Evolutionary conservation across 78 protist species (phyloP).

Genomic region (Dictyostelium intermedium): DNA sequence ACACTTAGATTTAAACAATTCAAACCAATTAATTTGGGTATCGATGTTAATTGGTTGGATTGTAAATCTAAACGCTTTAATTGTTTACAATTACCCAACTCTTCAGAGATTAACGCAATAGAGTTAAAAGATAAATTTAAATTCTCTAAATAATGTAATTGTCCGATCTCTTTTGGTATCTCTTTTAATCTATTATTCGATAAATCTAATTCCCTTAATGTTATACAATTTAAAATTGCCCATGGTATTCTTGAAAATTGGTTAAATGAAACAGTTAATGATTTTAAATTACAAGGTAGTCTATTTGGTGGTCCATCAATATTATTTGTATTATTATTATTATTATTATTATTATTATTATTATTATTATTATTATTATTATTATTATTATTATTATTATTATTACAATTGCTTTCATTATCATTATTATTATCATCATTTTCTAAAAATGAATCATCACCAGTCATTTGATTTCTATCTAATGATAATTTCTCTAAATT

Average conservation of each 20-base stretch:
- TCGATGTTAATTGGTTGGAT: background rate
- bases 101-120: background rate
- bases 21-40: background rate
- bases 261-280: background rate
- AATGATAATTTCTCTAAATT: background rate
- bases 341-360: background rate
- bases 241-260: background rate
- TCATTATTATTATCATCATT: background rate
- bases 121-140: background rate
- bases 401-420: too few species aligned
- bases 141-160: background rate
- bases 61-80: background rate
- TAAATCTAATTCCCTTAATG: conserved; percentile 12
- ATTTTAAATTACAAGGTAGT: conserved; percentile 12
- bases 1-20: background rate
- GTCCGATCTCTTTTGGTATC: conserved; percentile 2
- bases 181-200: background rate
- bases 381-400: background rate
- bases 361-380: background rate
- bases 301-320: background rate
- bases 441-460: background rate
- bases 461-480: conserved; percentile 17
- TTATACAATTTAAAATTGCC: background rate
- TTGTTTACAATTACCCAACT: background rate
- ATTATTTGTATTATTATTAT: background rate